Evolutionary conservation across 2,329 filamentous ascomycete species (phyloP), one percentile per base, ranked within the genome.

Genomic region (Aspergillus fumigatiaffinis): DNA sequence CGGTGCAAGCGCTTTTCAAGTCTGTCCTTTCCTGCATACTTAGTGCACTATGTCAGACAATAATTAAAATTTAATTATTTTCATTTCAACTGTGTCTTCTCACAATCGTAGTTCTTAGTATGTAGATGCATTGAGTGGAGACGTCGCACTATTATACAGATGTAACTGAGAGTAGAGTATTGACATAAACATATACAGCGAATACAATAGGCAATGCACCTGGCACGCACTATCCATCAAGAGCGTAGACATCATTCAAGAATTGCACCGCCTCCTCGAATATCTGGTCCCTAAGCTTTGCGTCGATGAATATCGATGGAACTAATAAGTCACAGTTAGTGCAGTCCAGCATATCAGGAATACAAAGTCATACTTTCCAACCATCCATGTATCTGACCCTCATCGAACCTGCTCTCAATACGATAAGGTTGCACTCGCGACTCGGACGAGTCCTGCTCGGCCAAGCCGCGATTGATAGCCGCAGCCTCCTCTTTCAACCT

Each of bases 401-500:
- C 42, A 1, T 46, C 20, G 42, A 46, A 46, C 21, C 42, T 46
- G 4, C 42, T 46, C 20, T 46, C 42, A 23, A 46, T 46, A 10
- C 42, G 42, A 12, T 46, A 46, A 1, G 21, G n/a, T 21, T 23
- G n/a, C 42, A 17, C 21, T 12, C 12, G 20, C 42, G 21, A 10
- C 42, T 44, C 20, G 41, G 41, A 5, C 29, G 12, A 21, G 41
- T 8, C 17, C 41, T 46, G 42, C 42, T 44, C 32, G 23, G 3
- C 17, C 42, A 46, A 21, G 2, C 42, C 42, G 25, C 32, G 50
- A 35, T 56, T 56, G 23, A 56, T 23, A 1, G 26, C 44, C 1
- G 44, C 35, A 6, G 59, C 57, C 23, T 61, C 59, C 1, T 42
- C 21, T 44, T 60, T 42, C 26, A 60, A 41, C 47, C 57, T 41